Conservation (phyloP, 306 rosid species). For the Cucumis cinereus region DNA sequence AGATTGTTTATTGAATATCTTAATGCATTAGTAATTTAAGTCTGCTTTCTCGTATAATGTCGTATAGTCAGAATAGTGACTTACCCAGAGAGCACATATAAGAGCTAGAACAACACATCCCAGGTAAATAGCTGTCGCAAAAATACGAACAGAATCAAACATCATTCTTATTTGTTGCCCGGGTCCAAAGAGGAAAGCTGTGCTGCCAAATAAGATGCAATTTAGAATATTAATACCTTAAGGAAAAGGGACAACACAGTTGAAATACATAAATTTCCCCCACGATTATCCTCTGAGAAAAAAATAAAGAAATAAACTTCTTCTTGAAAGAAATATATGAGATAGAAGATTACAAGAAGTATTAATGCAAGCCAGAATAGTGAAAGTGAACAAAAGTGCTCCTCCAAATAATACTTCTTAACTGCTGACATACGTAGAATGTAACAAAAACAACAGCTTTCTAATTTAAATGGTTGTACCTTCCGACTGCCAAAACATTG, state of each 20-base stretch:
- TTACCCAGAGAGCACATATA: conserved; percentile 83
- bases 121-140: conserved; percentile 72
- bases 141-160: conserved; percentile 71
- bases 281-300: background rate
- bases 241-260: background rate
- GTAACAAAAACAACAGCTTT: background rate
- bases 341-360: background rate
- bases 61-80: background rate
- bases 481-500: conserved; percentile 86
- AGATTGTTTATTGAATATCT: background rate
- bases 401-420: background rate
- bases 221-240: conserved; percentile 4
- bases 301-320: background rate
- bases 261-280: background rate
- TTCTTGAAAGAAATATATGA: background rate
- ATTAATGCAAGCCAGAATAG: background rate
- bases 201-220: conserved; percentile 52
- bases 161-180: conserved; percentile 61
- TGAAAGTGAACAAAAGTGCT: background rate
- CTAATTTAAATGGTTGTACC: conserved; percentile 30
- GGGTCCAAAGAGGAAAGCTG: conserved; percentile 86
- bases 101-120: conserved; percentile 82
- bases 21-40: background rate
- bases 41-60: background rate
- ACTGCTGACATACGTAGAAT: background rate